These are phyloP conservation scores for Suillus sp. DNA, from an alignment of 768 basidiomycete species.

Conservation along the genomic window DNA sequence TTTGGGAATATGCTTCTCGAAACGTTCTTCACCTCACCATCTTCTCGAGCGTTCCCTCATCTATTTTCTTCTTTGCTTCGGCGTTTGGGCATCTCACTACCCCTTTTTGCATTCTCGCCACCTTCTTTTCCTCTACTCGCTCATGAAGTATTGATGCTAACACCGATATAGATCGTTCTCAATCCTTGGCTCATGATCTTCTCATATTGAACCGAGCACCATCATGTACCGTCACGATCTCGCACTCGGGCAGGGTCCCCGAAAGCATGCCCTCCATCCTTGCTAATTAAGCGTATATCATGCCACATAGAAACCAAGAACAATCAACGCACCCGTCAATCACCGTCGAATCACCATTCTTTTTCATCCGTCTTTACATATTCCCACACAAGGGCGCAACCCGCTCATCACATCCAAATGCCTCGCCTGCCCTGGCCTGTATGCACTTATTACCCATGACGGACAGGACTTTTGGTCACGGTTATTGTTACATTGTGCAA, in stretches of 20 bases:
- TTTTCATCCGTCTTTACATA: not conserved
- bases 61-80: constrained; percentile 8
- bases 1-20: not conserved
- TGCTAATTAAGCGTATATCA: not conserved
- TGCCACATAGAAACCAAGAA: not conserved
- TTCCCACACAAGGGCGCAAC: constrained; percentile 3
- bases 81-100: constrained; percentile 34
- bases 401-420: not conserved
- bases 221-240: not conserved
- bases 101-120: constrained; percentile 17
- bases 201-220: constrained; percentile 43
- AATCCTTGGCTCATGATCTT: constrained; percentile 92
- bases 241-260: not conserved
- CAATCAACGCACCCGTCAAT: not conserved
- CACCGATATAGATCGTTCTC: constrained; percentile 61
- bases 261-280: not conserved
- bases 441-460: no score
- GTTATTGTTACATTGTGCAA: no score
- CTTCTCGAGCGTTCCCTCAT: constrained; percentile 1
- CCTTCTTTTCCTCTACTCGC: constrained; percentile 1
- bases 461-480: not conserved
- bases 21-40: not conserved
- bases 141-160: constrained; percentile 17
- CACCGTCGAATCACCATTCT: constrained; percentile 1
- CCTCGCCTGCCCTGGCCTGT: no score